Conservation (phyloP, 2,329 filamentous ascomycete species). For the Ophiobolus disseminans region DNA sequence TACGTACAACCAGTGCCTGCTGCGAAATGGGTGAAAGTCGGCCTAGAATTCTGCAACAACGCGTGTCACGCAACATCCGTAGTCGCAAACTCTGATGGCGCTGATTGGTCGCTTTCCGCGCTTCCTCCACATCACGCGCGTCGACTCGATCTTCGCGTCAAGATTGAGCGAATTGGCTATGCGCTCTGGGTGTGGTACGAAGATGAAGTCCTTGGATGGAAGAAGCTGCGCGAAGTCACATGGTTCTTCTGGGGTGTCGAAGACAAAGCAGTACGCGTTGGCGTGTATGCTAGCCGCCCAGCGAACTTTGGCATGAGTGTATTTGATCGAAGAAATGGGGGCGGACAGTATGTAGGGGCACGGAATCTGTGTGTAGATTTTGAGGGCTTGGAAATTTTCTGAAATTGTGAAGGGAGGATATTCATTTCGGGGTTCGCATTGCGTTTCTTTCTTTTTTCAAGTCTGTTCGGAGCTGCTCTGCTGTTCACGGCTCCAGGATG, state of each 20-base stretch:
- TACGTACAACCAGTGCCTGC: conserved; percentile 50
- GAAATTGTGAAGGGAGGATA: conserved; percentile 2
- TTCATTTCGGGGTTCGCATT: neutral
- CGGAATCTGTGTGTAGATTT: conserved; percentile 51
- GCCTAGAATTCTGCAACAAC: conserved; percentile 64
- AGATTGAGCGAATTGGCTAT: conserved; percentile 63
- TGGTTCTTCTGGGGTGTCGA: conserved; percentile 68
- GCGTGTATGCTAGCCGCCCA: conserved; percentile 65
- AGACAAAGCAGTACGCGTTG: conserved; percentile 64
- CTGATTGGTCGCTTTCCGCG: conserved; percentile 64
- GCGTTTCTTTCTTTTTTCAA: neutral
- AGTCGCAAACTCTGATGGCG: conserved; percentile 63
- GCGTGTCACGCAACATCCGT: conserved; percentile 63
- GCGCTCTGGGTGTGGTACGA: conserved; percentile 66
- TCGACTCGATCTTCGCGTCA: conserved; percentile 61
- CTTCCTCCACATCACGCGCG: conserved; percentile 52
- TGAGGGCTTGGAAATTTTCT: conserved; percentile 52
- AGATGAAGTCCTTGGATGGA: conserved; percentile 56
- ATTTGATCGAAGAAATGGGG: conserved; percentile 42
- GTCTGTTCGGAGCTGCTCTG: neutral
- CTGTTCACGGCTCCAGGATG: conserved; percentile 7
- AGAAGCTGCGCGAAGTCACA: conserved; percentile 66
- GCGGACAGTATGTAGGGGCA: conserved; percentile 31
- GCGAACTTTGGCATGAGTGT: conserved; percentile 54
- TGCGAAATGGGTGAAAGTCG: conserved; percentile 67